These are phyloP conservation scores for Rhizoclosmatium hyalinum DNA, from an alignment of 371 early-diverging fungal species.

Conservation along the genomic window DNA sequence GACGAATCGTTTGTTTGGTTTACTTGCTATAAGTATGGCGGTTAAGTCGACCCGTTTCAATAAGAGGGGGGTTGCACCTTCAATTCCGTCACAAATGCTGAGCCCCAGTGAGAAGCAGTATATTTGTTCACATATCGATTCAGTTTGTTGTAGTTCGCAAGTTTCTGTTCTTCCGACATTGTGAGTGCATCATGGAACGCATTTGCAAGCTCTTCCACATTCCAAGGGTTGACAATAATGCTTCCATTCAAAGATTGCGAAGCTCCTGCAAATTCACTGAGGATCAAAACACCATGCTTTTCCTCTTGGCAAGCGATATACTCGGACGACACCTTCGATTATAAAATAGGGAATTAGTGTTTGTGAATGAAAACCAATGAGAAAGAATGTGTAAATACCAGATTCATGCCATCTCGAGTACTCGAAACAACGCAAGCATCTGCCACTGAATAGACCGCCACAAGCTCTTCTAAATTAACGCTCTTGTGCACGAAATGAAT, in stretches of 20 bases:
- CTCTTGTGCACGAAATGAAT: conserved; percentile 98
- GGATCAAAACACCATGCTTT: conserved; percentile 93
- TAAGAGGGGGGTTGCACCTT: conserved; percentile 41
- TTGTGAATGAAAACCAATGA: not conserved
- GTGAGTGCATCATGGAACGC: conserved; percentile 92
- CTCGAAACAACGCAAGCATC: conserved; percentile 98
- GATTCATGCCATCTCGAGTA: conserved; percentile 99
- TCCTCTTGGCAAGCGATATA: conserved; percentile 96
- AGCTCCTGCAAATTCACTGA: conserved; percentile 99
- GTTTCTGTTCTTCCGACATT: conserved; percentile 83
- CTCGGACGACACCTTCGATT: conserved; percentile 71
- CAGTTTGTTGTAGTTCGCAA: conserved; percentile 88
- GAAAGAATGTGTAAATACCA: conserved; percentile 68
- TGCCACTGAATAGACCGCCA: conserved; percentile 93
- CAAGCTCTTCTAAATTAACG: conserved; percentile 93
- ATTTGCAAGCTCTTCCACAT: conserved; percentile 92
- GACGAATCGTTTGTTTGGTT: conserved; percentile 75
- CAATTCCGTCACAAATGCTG: conserved; percentile 89
- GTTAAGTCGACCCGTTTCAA: not conserved
- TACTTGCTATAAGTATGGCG: conserved; percentile 41
- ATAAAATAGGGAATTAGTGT: not conserved
- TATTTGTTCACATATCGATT: conserved; percentile 94
- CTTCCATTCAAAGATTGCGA: conserved; percentile 97
- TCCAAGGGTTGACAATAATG: conserved; percentile 98
- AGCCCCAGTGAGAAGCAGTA: conserved; percentile 99